These are phyloP conservation scores for Paraleonurus japonicus DNA, from an alignment of 257 asterid genomes.

Conservation along the genomic window DNA sequence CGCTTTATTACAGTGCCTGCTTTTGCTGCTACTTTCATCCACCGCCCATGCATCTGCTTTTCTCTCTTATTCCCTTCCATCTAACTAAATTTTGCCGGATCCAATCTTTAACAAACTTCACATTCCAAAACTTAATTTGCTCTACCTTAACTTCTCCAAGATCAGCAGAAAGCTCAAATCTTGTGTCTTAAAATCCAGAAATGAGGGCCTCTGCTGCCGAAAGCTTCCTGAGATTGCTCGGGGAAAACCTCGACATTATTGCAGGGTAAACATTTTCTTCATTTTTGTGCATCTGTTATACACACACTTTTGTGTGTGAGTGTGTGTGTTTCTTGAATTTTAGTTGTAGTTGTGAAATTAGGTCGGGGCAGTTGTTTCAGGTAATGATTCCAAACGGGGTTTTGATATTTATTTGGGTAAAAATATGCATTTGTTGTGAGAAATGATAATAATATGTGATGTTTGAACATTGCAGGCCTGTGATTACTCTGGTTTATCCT, in stretches of 20 bases:
- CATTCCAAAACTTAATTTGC: neutral
- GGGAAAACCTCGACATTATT: slow-evolving; percentile 61
- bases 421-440: neutral
- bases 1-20: neutral
- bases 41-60: slow-evolving; percentile 23
- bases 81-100: neutral
- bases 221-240: slow-evolving; percentile 57
- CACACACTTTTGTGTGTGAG: neutral
- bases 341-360: neutral
- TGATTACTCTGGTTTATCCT: slow-evolving; percentile 85
- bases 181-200: neutral
- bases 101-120: neutral
- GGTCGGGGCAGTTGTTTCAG: neutral
- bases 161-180: neutral
- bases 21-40: neutral
- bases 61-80: neutral
- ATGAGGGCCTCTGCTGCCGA: slow-evolving; percentile 57
- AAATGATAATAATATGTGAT: neutral
- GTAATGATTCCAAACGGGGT: neutral
- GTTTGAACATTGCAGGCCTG: slow-evolving; percentile 64
- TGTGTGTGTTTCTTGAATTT: neutral
- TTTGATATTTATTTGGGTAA: neutral
- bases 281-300: neutral
- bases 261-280: slow-evolving; percentile 52
- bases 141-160: neutral